Base-by-base conservation (phyloP, 345 rosid genomes). In the Erodium maritimum region DNA sequence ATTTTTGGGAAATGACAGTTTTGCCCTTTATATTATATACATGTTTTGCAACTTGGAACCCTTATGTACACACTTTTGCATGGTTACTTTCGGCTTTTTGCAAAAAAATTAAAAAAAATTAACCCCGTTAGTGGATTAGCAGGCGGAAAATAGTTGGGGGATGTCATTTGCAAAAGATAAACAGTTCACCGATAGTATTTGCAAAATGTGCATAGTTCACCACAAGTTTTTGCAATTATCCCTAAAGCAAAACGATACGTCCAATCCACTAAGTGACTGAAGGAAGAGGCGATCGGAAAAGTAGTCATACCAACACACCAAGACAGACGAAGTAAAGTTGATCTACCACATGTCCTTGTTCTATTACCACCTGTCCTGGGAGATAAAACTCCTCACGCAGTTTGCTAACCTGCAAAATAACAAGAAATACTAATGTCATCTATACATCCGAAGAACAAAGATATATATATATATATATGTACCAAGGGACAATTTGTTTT, bases 321-420 rank as follows among this genome's bases (percentile, higher is more conserved):
- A 83, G 76, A 65, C 95, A 87, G 61, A 90, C 69, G 59, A 90
- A 68, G 69, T 82, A 90, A 29, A 90, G 81, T 55, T 90, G 95
- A 76, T 90, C 95, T 14, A 76, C 79, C 22, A 63, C 66, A 0
- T 79, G 77, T 64, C 88, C 97, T 59, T 87, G 81, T 66, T 87
- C 94, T 69, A 79, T 76, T 21, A 87, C 74, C 57, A 83, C 84
- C 73, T 90, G 94, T 29, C 97, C 88, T 3, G 94, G 94, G 21
- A 87, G 87, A 52, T 87, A 87, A 45, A 77, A 77, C 24, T 87
- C 97, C 57, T 90, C 94, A 25, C 78, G 86, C 8, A 83, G 88
- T 64, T 71, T 77, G 19, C 69, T 77, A 61, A 85, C 90, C 95
- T 90, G 75, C 55, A 16, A 58, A 68, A 48, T 42, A 29, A 60